Base-by-base conservation (phyloP, 2,329 filamentous ascomycete species). In the Phoma sp. region DNA sequence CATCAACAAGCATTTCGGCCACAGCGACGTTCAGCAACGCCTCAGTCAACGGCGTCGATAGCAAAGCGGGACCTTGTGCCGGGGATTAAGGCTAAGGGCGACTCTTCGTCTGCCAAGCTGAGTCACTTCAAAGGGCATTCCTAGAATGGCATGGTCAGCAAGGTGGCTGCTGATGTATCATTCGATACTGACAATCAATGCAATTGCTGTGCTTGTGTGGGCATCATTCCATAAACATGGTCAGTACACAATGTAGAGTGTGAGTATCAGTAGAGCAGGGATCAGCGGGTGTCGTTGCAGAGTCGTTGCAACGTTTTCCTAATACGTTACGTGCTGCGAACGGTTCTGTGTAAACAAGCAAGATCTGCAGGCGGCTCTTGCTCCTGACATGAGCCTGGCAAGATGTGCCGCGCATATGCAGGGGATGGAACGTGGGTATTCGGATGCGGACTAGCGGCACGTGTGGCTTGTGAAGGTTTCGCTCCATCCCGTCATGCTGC, bases 11-110 rank as follows among this genome's bases (percentile, higher is more conserved):
- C 4, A 35, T 24, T 2, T 44, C 41, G 41, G 41, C 24, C 18
- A n/a, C 7, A 44, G 41, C 41, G 41, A 44, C 33, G 29, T 35
- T 25, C 41, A 44, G 41, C 41, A 35, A 29, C 41, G 41, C 41
- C 41, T 44, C 29, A 24, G 24, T 44, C 11, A 11, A 44, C 24
- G 30, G 41, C 30, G 41, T 35, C 41, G 18, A 33, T 18, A 24
- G 7, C 18, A 9, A 35, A 29, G 30, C 7, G 24, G 18, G 18
- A 11, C 6, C 8, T 33, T 18, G 18, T 18, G 18, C 18, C 18
- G 18, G 2, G 40, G n/a, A n/a, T n/a, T 18, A 23, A 23, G 29
- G 18, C 8, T 13, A 9, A 8, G 11, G 32, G 14, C 10, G 25
- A 22, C n/a, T 25, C 10, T 35, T 44, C 32, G 29, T 25, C 32